Evolutionary conservation across 2,329 filamentous ascomycete genomes (phyloP).

Genomic region (Fusarium liriodendri): DNA sequence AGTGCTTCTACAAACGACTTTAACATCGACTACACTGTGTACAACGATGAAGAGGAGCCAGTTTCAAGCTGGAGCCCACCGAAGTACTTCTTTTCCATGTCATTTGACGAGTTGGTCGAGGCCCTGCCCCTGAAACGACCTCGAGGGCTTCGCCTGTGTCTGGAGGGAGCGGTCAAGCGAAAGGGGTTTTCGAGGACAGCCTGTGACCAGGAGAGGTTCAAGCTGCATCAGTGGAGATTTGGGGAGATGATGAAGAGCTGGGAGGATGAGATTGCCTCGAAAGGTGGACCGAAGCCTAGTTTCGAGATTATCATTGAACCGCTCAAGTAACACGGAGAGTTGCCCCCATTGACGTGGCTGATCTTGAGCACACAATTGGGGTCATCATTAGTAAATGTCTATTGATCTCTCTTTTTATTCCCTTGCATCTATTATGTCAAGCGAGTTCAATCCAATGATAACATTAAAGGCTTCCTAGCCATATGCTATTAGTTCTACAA

Average conservation of each 20-base stretch:
- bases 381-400: neutral
- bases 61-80: neutral
- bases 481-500: neutral
- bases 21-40: constrained; percentile 6
- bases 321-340: neutral
- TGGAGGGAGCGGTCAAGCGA: neutral
- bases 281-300: neutral
- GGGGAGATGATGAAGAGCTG: neutral
- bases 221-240: neutral
- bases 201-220: neutral
- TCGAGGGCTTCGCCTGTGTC: neutral
- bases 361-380: neutral
- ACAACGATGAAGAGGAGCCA: neutral
- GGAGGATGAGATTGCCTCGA: neutral
- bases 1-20: neutral
- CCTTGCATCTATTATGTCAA: neutral
- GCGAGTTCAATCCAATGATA: neutral
- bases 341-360: neutral
- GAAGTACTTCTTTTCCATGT: neutral
- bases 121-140: neutral
- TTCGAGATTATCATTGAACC: constrained; percentile 4
- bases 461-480: neutral
- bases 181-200: neutral
- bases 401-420: neutral
- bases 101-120: neutral